These are phyloP conservation scores for Sporothrix mexicana DNA, from an alignment of 2,329 filamentous ascomycete genomes.

Conservation along the genomic window DNA sequence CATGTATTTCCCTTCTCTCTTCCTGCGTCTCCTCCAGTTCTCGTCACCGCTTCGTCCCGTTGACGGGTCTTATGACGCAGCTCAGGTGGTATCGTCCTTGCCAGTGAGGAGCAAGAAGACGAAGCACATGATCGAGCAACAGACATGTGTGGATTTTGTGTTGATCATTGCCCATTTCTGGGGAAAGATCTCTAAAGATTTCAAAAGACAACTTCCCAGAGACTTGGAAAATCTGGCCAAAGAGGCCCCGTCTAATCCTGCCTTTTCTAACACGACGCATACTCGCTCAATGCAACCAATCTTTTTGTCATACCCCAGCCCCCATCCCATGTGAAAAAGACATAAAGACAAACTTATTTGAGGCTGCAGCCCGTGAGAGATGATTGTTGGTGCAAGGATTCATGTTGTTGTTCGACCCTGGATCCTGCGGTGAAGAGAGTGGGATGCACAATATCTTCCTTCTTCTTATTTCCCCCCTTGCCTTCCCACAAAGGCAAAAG, in stretches of 20 bases:
- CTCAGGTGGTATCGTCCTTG: neutral
- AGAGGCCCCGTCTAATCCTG: neutral
- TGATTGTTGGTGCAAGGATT: too few species aligned
- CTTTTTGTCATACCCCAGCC: too few species aligned
- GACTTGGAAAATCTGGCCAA: too few species aligned
- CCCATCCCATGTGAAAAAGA: neutral
- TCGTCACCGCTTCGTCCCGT: constrained; percentile 7
- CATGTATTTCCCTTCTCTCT: neutral
- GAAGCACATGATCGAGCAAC: neutral
- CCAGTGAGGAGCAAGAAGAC: neutral
- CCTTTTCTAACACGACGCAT: neutral
- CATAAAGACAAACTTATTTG: neutral
- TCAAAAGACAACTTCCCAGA: too few species aligned
- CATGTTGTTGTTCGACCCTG: neutral
- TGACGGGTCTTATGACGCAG: constrained; percentile 19
- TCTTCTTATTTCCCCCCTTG: too few species aligned
- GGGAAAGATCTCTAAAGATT: too few species aligned
- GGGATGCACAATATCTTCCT: too few species aligned
- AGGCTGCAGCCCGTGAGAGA: too few species aligned
- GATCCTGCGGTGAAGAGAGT: neutral
- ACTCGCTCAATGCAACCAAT: too few species aligned
- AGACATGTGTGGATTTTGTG: neutral
- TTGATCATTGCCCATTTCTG: too few species aligned
- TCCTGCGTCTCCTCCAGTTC: neutral
- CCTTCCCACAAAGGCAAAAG: too few species aligned